Conservation (phyloP, 1,284 basidiomycete species). For the Caloboletus firmus region DNA sequence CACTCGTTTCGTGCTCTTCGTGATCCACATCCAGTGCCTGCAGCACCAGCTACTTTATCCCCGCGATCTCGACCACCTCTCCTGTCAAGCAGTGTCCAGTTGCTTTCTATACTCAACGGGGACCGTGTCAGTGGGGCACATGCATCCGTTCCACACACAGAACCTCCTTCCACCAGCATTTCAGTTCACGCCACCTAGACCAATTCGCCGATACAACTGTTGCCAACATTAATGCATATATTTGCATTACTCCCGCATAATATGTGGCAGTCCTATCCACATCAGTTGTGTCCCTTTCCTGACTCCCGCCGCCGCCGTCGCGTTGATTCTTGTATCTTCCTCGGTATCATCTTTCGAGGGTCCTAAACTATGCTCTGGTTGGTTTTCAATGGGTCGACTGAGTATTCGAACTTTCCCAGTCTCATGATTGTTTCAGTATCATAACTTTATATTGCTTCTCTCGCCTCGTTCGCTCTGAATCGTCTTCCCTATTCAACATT, state of each 20-base stretch:
- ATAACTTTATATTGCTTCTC: slow-evolving; percentile 34
- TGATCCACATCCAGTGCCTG: slow-evolving; percentile 7
- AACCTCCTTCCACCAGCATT: slow-evolving; percentile 9
- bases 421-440: slow-evolving; percentile 28
- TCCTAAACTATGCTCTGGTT: slow-evolving; percentile 25
- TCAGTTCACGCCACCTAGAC: slow-evolving; percentile 31
- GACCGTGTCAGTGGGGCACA: slow-evolving; percentile 18
- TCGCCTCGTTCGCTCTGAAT: slow-evolving; percentile 21
- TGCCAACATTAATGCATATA: slow-evolving; percentile 15
- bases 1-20: slow-evolving; percentile 7
- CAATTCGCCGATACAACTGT: slow-evolving; percentile 1
- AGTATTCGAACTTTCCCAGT: slow-evolving; percentile 25
- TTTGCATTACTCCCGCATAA: slow-evolving; percentile 20
- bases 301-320: slow-evolving; percentile 2
- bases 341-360: slow-evolving; percentile 13
- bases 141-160: slow-evolving; percentile 12
- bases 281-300: slow-evolving; percentile 1
- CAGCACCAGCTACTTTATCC: slow-evolving; percentile 11
- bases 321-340: slow-evolving; percentile 16
- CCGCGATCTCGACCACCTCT: slow-evolving; percentile 20
- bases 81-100: slow-evolving; percentile 31
- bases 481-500: slow-evolving; percentile 12
- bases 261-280: slow-evolving; percentile 7
- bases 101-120: slow-evolving; percentile 39
- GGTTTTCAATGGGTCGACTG: slow-evolving; percentile 22